Base-by-base conservation (phyloP, 2,329 filamentous ascomycete species). In the Ascocoryne sarcoides region DNA sequence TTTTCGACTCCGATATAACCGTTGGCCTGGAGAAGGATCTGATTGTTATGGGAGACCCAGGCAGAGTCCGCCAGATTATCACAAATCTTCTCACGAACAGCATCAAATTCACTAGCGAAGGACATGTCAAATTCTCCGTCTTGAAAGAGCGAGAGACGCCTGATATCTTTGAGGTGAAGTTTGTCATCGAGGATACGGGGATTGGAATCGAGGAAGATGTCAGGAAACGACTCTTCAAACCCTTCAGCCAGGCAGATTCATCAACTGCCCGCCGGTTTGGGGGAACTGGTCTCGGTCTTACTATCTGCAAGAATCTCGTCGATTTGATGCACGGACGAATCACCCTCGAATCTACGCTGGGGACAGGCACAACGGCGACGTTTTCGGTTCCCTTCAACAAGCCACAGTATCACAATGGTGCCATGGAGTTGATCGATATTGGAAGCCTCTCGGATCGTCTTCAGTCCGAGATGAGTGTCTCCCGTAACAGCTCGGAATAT, bases 11-110 rank as follows among this genome's bases (percentile, higher is more conserved):
- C 19, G 73, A 82, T 33, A 75, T 86, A 38, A 71, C 36, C 8
- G 45, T 76, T 5, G 65, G 69, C 1, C 73, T 84, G 5, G 72
- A 75, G 36, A 69, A 70, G 21, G 77, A 86, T 51, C 65, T 92
- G 41, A 80, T 88, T 34, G 85, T 95, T 3, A 79, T 94, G 54
- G 88, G 89, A 10, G 88, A 95, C 54, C 86, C 87, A 7, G 85
- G 87, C 9, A 75, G 87, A 26, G 69, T 94, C 21, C 76, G 88
- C 35, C 88, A 94, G 54, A 89, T 94, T 45, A 73, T 90, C 29
- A 86, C 81, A 2, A 90, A 89, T 53, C 65, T 90, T 2, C 65
- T 89, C 15, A 87, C 82, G 2, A 86, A 86, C 58, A 80, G 76
- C 46, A 82, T 85, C 62, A 85, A 85, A 50, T 86, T 86, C 54